These are phyloP conservation scores for Hyphopichia homilentoma DNA, from an alignment of 805 yeast genomes.

Conservation along the genomic window DNA sequence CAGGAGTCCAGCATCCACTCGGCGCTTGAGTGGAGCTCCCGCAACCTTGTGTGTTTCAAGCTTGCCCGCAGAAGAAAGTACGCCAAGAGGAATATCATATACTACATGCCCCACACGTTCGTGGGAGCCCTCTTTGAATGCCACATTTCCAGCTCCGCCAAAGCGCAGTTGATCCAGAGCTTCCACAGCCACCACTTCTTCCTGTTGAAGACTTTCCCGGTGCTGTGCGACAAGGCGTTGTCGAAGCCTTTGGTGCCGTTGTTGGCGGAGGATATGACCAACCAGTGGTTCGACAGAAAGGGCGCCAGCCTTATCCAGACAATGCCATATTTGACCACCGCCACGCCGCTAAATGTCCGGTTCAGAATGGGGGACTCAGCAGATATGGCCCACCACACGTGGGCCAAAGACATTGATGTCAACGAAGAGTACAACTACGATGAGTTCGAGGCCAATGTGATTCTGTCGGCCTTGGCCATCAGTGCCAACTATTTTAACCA, in stretches of 20 bases:
- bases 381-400: constrained; percentile 27
- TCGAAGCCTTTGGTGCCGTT: constrained; percentile 53
- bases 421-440: constrained; percentile 48
- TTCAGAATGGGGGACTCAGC: constrained; percentile 29
- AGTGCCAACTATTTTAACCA: constrained; percentile 19
- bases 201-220: constrained; percentile 13
- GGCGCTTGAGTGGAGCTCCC: constrained; percentile 20
- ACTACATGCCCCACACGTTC: constrained; percentile 54
- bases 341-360: constrained; percentile 35
- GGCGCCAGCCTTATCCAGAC: constrained; percentile 34
- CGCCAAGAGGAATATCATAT: constrained; percentile 39
- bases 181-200: constrained; percentile 10
- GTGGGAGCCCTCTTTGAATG: constrained; percentile 66
- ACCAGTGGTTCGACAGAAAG: constrained; percentile 39
- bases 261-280: constrained; percentile 51
- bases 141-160: constrained; percentile 26
- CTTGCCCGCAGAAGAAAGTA: constrained; percentile 54
- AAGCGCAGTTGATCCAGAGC: constrained; percentile 14
- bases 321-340: constrained; percentile 58
- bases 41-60: constrained; percentile 46
- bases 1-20: constrained; percentile 13
- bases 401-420: constrained; percentile 47
- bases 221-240: constrained; percentile 30
- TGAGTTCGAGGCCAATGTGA: constrained; percentile 27
- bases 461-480: constrained; percentile 25